Evolutionary conservation across 2,329 filamentous ascomycete species (phyloP).

Genomic region (Fusarium marasasianum): DNA sequence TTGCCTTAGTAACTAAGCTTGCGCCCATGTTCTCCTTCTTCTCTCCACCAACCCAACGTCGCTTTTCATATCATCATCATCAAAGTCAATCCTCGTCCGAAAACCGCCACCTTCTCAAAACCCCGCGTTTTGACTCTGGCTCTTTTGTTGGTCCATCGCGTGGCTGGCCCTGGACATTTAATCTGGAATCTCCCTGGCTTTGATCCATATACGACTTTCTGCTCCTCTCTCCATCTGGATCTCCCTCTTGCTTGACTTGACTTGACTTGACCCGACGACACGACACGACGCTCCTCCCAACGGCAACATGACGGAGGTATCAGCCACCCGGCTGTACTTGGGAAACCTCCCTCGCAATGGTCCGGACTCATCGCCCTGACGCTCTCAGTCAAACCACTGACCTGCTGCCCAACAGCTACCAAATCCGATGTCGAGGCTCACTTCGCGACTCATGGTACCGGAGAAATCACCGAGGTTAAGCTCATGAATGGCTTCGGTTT

Average conservation of each 20-base stretch:
- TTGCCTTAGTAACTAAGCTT: not conserved
- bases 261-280: conserved; percentile 6
- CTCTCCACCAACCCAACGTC: conserved; percentile 37
- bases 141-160: conserved; percentile 36
- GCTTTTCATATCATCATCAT: conserved; percentile 25
- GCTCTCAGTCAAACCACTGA: conserved; percentile 54
- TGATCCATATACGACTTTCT: conserved; percentile 15
- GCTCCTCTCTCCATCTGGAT: conserved; percentile 27
- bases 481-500: conserved; percentile 99
- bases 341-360: conserved; percentile 97
- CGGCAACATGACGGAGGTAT: conserved; percentile 83
- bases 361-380: conserved; percentile 57
- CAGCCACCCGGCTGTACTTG: conserved; percentile 93
- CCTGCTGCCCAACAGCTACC: conserved; percentile 74
- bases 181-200: conserved; percentile 33
- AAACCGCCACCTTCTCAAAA: conserved; percentile 18
- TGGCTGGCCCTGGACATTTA: conserved; percentile 39
- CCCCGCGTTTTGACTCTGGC: conserved; percentile 24
- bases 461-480: conserved; percentile 98
- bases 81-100: conserved; percentile 7
- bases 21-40: conserved; percentile 38
- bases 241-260: conserved; percentile 10
- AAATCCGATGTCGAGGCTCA: conserved; percentile 97
- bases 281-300: conserved; percentile 25
- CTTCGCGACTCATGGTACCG: conserved; percentile 94